Evolutionary conservation across 139 green algal species (phyloP).

Genomic region (Edaphochlamys debaryana): DNA sequence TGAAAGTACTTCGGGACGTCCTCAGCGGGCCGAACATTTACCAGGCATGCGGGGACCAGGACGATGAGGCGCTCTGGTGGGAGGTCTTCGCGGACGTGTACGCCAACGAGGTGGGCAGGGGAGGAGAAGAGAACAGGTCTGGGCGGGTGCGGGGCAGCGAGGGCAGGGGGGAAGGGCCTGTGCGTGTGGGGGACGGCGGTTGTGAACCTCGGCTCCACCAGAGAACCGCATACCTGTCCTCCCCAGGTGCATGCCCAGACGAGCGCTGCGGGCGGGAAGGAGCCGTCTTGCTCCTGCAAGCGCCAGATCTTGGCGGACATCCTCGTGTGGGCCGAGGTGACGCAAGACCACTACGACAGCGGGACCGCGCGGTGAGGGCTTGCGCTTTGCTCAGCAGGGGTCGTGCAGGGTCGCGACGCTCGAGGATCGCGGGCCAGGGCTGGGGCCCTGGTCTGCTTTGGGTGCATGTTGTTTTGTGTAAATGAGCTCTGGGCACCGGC

Average conservation of each 20-base stretch:
- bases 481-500: no score
- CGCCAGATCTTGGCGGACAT: constrained; percentile 67
- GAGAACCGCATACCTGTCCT: no score
- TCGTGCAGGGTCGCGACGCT: no score
- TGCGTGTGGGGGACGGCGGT: no score
- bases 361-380: constrained; percentile 44
- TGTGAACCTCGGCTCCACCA: not conserved
- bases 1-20: constrained; percentile 2
- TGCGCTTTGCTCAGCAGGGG: no score
- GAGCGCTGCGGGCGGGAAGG: not conserved
- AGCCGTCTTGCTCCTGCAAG: constrained; percentile 23
- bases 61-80: constrained; percentile 51
- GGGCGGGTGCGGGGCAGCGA: not conserved
- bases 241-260: constrained; percentile 1
- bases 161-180: not conserved
- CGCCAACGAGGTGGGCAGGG: constrained; percentile 37
- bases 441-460: no score
- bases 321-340: constrained; percentile 68
- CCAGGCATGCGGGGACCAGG: constrained; percentile 14
- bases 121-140: not conserved
- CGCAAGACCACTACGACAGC: constrained; percentile 57
- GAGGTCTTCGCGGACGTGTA: constrained; percentile 56
- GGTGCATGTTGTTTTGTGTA: no score
- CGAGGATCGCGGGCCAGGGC: no score
- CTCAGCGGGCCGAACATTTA: constrained; percentile 23